A percentile compares a stretch with the other conserved stretches of the same genome.
Conservation (phyloP, 768 basidiomycete species). For the Pluteus cervinus region DNA sequence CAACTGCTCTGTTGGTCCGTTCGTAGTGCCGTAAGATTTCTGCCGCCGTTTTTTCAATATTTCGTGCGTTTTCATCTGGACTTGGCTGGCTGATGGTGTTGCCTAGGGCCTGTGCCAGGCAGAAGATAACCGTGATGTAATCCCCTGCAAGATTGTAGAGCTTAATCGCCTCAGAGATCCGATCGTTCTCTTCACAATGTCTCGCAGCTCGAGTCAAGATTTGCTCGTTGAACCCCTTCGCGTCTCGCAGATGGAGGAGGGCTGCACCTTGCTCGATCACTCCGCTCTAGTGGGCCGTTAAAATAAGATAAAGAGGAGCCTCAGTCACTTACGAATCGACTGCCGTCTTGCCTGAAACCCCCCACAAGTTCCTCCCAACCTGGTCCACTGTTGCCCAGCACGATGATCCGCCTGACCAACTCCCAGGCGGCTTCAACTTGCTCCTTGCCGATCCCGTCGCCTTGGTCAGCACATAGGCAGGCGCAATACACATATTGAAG, state of each 20-base stretch:
- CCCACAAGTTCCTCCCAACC: conserved; percentile 94
- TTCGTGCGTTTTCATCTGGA: conserved; percentile 55
- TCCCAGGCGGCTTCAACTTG: conserved; percentile 82
- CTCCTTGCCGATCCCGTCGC: conserved; percentile 66
- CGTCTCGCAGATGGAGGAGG: conserved; percentile 66
- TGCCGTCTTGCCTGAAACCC: conserved; percentile 85
- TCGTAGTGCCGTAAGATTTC: conserved; percentile 81
- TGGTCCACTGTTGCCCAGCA: conserved; percentile 69
- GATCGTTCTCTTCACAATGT: conserved; percentile 78
- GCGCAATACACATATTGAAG: conserved; percentile 93
- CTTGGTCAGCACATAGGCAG: conserved; percentile 69
- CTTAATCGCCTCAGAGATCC: conserved; percentile 87
- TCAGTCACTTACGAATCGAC: conserved; percentile 65
- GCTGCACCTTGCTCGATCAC: conserved; percentile 79
- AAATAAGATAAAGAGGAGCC: conserved; percentile 1
- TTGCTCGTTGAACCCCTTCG: conserved; percentile 66
- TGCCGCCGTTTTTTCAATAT: conserved; percentile 66
- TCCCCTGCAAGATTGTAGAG: conserved; percentile 94
- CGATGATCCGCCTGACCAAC: conserved; percentile 70
- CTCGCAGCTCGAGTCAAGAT: conserved; percentile 82
- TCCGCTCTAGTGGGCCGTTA: conserved; percentile 51
- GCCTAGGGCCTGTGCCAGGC: conserved; percentile 83
- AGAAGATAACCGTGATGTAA: conserved; percentile 80
- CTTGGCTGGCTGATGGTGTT: conserved; percentile 68
- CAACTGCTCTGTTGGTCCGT: conserved; percentile 65